Base-by-base conservation (phyloP, 1,139 yeast species). In the Groenewaldozyma sp. region DNA sequence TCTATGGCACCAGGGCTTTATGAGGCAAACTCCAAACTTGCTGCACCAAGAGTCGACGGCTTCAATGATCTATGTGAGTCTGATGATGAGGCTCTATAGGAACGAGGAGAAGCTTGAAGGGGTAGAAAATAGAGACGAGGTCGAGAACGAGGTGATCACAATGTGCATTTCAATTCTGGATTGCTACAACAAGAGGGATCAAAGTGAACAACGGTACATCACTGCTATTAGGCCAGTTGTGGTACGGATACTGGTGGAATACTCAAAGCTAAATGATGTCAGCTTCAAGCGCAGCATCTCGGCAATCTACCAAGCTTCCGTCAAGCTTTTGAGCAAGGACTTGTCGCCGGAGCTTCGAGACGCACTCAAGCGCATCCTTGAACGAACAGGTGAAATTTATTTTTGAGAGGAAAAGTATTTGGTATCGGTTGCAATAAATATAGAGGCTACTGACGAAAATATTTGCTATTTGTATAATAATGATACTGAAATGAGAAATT, bases 161-260 rank as follows among this genome's bases (percentile, higher is more conserved):
- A 67, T 87, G 51, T 82, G 95, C 52, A 74, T 72, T 22, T 69
- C 74, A 6, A 79, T 91, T 26, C 71, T 86, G 26, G 73, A 73
- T 41, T 74, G 91, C 42, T 88, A 77, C 59, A 71, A 79, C 28
- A 71, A 72, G 7, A 71, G 87, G 49, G 94, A 84, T 49, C 67
- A 74, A 31, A 75, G 78, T 37, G 70, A 87, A 61, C 84, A 80
- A 48, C 73, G 94, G 51, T 84, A 83, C 57, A 76, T 88, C 31
- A 68, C 74, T 20, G 81, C 94, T 2, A 82, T 96, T 93, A 74
- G 82, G 53, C 97, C 97, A 0, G 96, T 91, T 19, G 83, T 88
- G 31, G 80, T 83, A 32, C 94, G 83, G 54, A 81, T 91, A 26
- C 67, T 80, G 48, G 87, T 82, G 57, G 95, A 95, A 3, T 81